Conservation (phyloP, 345 rosid species). For the Streptanthus diversifolius region DNA sequence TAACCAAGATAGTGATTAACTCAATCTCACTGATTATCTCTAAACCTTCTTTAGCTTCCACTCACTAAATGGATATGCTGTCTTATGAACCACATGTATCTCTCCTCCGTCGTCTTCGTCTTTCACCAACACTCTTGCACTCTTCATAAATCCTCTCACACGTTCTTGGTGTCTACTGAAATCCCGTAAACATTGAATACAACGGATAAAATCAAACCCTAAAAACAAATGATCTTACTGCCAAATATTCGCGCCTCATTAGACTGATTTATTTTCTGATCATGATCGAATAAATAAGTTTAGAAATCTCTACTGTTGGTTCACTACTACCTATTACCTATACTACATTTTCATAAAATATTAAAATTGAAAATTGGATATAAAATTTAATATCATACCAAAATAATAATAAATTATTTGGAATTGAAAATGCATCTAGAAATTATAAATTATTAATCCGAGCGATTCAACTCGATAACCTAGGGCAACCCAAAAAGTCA, state of each 20-base stretch:
- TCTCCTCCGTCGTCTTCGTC: constrained; percentile 40
- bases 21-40: constrained; percentile 3
- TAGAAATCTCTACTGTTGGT: neutral
- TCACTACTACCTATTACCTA: neutral
- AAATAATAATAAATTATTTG: no score
- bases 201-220: neutral
- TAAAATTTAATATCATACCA: no score
- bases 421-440: neutral
- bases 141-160: constrained; percentile 47
- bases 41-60: constrained; percentile 48
- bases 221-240: neutral
- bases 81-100: constrained; percentile 54
- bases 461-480: neutral
- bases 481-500: neutral
- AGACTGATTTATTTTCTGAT: neutral
- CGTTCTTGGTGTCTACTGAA: constrained; percentile 36
- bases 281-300: neutral
- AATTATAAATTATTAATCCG: neutral
- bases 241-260: neutral
- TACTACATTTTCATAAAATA: neutral
- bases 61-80: constrained; percentile 37
- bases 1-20: constrained; percentile 50
- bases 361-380: no score
- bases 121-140: constrained; percentile 39
- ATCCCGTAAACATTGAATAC: neutral